Evolutionary conservation across 306 rosid genomes (phyloP), one percentile per base, ranked within the genome.

Genomic region (Vicia sativa): DNA sequence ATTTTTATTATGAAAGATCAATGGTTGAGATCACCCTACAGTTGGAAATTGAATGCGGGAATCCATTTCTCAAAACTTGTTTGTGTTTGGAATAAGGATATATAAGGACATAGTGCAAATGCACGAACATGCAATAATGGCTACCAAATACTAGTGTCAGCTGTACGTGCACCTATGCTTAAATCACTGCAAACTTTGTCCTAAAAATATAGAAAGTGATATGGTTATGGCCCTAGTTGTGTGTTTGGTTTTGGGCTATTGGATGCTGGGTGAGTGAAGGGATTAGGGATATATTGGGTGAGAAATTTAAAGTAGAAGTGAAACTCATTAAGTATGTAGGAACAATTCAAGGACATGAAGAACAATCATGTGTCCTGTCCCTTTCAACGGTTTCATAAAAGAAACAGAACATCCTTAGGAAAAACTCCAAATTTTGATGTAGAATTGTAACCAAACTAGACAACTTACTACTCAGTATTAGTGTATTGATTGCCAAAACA

Each of bases 321-420:
- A 25, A 74, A 53, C 42, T 49, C 34, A 61, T 43, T 59, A 25
- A 31, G 65, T 43, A 46, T 38, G 49, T 49, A 31, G 69, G 73
- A 70, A 70, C 79, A 61, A 70, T 71, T 11, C 62, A 62, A 67
- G 68, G 79, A 71, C 83, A 82, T 38, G 73, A 71, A 75, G 86
- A 82, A 82, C 74, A 78, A 82, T 75, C 81, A 78, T 50, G 41
- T 41, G 86, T 69, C 38, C 28, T 15, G 86, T 82, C 78, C 67
- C 76, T 74, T 78, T 82, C 81, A 34, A 10, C 34, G 39, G 15
- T 34, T 59, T 60, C 79, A 38, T 26, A 19, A 10, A 54, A 23
- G 13, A 16, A 37, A 62, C 58, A 63, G 7, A 53, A 19, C 72
- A 70, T 62, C 42, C 67, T 41, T 62, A 39, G 34, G 31, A 35